phyloP scores from a whole-genome alignment of 2,329 filamentous ascomycete genomes.

The Trichoderma koningii region DNA sequence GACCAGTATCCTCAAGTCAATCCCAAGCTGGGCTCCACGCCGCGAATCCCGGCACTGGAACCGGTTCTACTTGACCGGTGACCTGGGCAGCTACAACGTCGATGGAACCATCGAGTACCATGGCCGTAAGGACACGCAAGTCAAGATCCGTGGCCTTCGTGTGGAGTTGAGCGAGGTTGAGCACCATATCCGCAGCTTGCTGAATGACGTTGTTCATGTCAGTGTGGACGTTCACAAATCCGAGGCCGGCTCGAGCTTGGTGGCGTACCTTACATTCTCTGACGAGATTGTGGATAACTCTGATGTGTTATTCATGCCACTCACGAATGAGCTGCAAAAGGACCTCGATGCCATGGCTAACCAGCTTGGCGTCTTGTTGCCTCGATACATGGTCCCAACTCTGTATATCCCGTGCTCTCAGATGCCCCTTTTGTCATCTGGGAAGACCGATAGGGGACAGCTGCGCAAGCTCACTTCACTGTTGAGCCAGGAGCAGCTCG shows the following conservation, averaged over 20 bases:
- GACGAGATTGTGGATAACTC: neutral
- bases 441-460: conserved; percentile 27
- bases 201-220: neutral
- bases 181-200: conserved; percentile 6
- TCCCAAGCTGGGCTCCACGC: conserved; percentile 2
- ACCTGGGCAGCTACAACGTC: neutral
- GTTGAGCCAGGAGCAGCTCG: neutral
- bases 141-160: conserved; percentile 13
- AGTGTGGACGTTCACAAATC: conserved; percentile 18
- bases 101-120: conserved; percentile 19
- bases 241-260: neutral
- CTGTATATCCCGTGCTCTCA: conserved; percentile 29
- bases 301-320: conserved; percentile 25
- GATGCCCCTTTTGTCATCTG: conserved; percentile 29
- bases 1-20: neutral
- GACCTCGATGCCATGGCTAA: conserved; percentile 28
- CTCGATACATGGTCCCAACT: conserved; percentile 31
- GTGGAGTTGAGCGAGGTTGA: conserved; percentile 23
- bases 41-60: neutral
- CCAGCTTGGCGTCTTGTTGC: conserved; percentile 24
- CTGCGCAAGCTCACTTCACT: neutral
- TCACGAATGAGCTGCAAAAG: conserved; percentile 21
- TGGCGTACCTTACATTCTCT: conserved; percentile 16
- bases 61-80: conserved; percentile 15
- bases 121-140: conserved; percentile 11